Percentiles rank a stretch among this genome's conserved stretches.
phyloP scores from a whole-genome alignment of 768 basidiomycete species.

The Porphyrellus cyaneotinctus region DNA sequence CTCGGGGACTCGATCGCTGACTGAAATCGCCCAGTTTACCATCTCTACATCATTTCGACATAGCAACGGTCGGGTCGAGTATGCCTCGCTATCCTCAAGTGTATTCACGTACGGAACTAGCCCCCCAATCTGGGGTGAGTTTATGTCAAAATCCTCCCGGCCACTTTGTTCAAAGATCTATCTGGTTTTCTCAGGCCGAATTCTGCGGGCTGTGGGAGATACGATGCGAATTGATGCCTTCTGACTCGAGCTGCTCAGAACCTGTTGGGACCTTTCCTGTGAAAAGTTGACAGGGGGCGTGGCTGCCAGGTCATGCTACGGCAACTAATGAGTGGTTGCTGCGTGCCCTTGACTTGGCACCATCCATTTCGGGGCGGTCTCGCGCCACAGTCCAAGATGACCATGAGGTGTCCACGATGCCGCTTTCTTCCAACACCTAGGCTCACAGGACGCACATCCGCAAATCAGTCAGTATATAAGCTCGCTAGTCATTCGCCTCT shows the following conservation, averaged over 20 bases:
- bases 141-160: constrained; percentile 20
- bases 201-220: constrained; percentile 21
- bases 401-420: constrained; percentile 36
- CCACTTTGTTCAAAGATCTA: constrained; percentile 16
- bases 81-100: constrained; percentile 6
- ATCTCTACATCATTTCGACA: constrained; percentile 15
- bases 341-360: constrained; percentile 27
- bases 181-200: constrained; percentile 22
- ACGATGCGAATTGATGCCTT: constrained; percentile 26
- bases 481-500: constrained; percentile 12
- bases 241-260: constrained; percentile 10
- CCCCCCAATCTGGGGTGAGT: constrained; percentile 17
- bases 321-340: constrained; percentile 14
- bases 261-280: constrained; percentile 20
- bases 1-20: constrained; percentile 26
- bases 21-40: constrained; percentile 18
- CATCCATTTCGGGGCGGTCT: constrained; percentile 28
- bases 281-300: constrained; percentile 17
- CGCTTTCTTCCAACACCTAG: constrained; percentile 27
- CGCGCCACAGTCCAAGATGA: constrained; percentile 31
- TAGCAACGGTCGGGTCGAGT: constrained; percentile 22
- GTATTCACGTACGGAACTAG: constrained; percentile 8
- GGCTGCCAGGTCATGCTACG: constrained; percentile 13
- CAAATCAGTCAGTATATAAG: constrained; percentile 33
- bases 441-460: constrained; percentile 21